Evolutionary conservation across 768 basidiomycete species (phyloP).

Genomic region (Naganishia friedmannii): DNA sequence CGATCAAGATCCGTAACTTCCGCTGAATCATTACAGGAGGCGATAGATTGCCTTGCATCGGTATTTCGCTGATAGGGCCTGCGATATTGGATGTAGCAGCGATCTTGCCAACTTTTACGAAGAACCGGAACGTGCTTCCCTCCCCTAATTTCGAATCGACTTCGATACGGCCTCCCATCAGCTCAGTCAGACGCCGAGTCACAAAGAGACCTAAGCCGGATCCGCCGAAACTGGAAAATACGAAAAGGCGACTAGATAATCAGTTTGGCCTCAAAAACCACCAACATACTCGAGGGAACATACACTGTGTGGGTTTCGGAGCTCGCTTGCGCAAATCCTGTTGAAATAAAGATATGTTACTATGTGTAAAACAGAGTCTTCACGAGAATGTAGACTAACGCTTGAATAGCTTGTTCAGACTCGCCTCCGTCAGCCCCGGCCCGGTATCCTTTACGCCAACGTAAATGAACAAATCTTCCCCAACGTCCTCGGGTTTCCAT

Average conservation of each 20-base stretch:
- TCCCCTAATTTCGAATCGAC: conserved; percentile 44
- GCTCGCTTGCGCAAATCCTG: conserved; percentile 24
- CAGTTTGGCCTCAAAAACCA: background rate
- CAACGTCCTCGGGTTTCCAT: conserved; percentile 33
- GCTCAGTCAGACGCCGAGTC: conserved; percentile 39
- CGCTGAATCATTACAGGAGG: background rate
- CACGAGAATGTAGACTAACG: background rate
- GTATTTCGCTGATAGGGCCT: conserved; percentile 5
- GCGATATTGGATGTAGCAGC: background rate
- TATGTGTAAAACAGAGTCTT: conserved; percentile 35
- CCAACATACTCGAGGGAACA: background rate
- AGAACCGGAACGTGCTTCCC: conserved; percentile 34
- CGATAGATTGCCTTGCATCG: background rate
- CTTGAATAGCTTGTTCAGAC: conserved; percentile 45
- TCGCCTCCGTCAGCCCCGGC: conserved; percentile 46
- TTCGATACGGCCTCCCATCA: conserved; percentile 49
- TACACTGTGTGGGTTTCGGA: conserved; percentile 21
- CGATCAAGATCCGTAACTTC: conserved; percentile 35
- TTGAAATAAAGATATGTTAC: background rate
- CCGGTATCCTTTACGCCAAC: conserved; percentile 46
- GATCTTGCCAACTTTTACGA: conserved; percentile 19
- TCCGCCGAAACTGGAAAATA: conserved; percentile 41
- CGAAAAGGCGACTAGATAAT: no score
- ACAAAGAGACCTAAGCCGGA: conserved; percentile 50
- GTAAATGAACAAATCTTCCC: conserved; percentile 42